Conservation (phyloP, 2,329 filamentous ascomycete genomes). For the Lachnellula cervina region DNA sequence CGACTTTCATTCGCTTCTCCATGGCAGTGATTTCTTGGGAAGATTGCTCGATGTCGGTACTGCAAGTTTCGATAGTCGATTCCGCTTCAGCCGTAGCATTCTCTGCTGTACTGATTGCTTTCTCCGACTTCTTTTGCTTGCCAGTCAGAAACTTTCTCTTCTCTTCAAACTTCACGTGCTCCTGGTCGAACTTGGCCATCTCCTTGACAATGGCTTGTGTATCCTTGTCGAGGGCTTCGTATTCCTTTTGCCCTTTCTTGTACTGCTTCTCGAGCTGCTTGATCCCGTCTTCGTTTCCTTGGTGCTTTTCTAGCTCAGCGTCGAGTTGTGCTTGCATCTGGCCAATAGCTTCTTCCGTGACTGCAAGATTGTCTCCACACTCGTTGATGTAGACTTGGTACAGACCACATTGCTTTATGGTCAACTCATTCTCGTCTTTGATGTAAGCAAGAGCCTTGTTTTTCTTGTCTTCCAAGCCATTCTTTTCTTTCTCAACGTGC, state of each 20-base stretch:
- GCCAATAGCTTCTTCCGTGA: conserved; percentile 84
- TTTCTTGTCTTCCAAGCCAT: conserved; percentile 90
- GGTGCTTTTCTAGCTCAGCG: conserved; percentile 83
- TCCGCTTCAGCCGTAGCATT: conserved; percentile 69
- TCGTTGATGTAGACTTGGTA: conserved; percentile 91
- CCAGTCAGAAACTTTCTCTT: conserved; percentile 89
- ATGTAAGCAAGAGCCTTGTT: conserved; percentile 87
- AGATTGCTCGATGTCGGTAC: conserved; percentile 72
- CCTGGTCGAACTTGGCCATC: conserved; percentile 89
- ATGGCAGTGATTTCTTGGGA: conserved; percentile 69
- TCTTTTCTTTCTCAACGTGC: conserved; percentile 97
- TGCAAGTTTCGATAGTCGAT: conserved; percentile 72
- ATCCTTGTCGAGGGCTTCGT: conserved; percentile 75
- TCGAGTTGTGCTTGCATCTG: conserved; percentile 87
- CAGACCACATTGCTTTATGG: conserved; percentile 80
- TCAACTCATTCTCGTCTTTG: conserved; percentile 87
- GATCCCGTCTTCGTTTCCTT: conserved; percentile 84
- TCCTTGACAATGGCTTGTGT: conserved; percentile 78
- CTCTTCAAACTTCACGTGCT: conserved; percentile 94
- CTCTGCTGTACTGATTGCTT: conserved; percentile 73
- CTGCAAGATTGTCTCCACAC: conserved; percentile 80
- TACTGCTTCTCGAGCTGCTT: conserved; percentile 84
- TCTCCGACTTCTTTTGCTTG: conserved; percentile 94
- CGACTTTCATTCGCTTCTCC: conserved; percentile 68
- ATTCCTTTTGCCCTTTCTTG: conserved; percentile 76